A percentile compares a stretch with the other conserved stretches of the same genome.
phyloP scores from a whole-genome alignment of 306 rosid species.

The Sechiopsis laciniata region DNA sequence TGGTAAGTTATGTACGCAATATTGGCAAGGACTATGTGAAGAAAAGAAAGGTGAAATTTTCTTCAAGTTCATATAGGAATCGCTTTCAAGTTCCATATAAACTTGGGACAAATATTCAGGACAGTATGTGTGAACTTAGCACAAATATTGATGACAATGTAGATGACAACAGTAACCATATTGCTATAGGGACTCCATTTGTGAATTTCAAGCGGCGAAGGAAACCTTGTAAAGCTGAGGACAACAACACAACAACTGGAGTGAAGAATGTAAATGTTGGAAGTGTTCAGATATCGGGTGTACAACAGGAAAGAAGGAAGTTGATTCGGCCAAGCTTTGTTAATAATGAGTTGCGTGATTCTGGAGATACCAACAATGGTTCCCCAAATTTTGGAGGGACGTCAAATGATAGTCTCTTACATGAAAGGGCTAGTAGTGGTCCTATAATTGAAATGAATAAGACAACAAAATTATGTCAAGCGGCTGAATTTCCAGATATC shows the following conservation, averaged over 20 bases:
- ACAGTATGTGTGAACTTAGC: slow-evolving; percentile 5
- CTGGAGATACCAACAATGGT: slow-evolving; percentile 14
- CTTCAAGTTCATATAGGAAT: slow-evolving; percentile 18
- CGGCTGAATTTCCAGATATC: slow-evolving; percentile 22
- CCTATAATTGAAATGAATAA: slow-evolving; percentile 8
- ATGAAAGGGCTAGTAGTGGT: slow-evolving; percentile 17
- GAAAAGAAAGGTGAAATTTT: slow-evolving; percentile 21
- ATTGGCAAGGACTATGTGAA: slow-evolving; percentile 25
- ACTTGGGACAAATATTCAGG: slow-evolving; percentile 11
- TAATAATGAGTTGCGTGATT: slow-evolving; percentile 27
- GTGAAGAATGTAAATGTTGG: slow-evolving; percentile 17
- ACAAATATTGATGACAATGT: neutral
- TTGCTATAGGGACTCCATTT: slow-evolving; percentile 10
- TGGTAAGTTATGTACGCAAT: neutral
- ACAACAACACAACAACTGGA: slow-evolving; percentile 15
- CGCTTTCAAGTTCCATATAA: slow-evolving; percentile 25
- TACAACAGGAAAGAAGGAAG: slow-evolving; percentile 43
- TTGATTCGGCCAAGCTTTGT: slow-evolving; percentile 51
- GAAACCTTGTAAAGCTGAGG: slow-evolving; percentile 29
- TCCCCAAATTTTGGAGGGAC: slow-evolving; percentile 23
- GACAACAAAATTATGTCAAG: neutral
- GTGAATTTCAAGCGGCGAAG: slow-evolving; percentile 40
- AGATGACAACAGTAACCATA: slow-evolving; percentile 9
- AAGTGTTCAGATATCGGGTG: slow-evolving; percentile 18
- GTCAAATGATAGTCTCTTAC: slow-evolving; percentile 22